Evolutionary conservation across 2,329 filamentous ascomycete species (phyloP).

Genomic region (Penicillium capsulatum): DNA sequence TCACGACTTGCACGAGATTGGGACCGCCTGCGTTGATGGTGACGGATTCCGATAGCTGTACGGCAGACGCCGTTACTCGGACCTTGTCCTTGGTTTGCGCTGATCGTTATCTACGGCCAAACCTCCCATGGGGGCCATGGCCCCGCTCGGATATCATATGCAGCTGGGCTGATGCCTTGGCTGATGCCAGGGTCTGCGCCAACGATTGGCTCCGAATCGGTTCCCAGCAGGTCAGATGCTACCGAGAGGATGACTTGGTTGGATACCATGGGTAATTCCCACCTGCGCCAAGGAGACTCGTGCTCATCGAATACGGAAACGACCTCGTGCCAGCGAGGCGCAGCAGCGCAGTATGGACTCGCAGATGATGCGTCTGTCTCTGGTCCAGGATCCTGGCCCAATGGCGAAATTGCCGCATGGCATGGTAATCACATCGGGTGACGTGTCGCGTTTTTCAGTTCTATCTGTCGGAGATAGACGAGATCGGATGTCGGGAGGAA

Average conservation of each 20-base stretch:
- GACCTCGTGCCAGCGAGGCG: not conserved
- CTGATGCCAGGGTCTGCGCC: not conserved
- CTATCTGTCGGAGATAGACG: not conserved
- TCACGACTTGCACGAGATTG: not conserved
- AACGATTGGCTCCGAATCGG: not conserved
- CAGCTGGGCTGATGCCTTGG: not conserved
- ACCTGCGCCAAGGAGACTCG: not conserved
- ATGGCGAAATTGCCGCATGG: constrained; percentile 1
- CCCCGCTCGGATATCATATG: not conserved
- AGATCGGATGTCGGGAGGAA: not conserved
- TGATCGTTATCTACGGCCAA: not conserved
- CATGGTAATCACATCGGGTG: not conserved
- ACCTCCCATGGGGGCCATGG: not conserved
- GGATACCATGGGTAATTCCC: not conserved
- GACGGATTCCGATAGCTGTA: not conserved
- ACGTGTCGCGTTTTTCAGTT: not conserved
- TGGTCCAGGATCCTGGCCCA: not conserved
- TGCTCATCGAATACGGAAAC: not conserved
- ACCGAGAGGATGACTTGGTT: not conserved
- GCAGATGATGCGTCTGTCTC: not conserved
- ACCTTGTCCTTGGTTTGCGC: not conserved
- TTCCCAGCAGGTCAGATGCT: not conserved
- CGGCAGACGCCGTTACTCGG: not conserved
- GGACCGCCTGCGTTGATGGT: not conserved
- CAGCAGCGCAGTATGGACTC: not conserved